Evolutionary conservation across 2,329 filamentous ascomycete species (phyloP).

Genomic region (Orbilia ellipsospora): DNA sequence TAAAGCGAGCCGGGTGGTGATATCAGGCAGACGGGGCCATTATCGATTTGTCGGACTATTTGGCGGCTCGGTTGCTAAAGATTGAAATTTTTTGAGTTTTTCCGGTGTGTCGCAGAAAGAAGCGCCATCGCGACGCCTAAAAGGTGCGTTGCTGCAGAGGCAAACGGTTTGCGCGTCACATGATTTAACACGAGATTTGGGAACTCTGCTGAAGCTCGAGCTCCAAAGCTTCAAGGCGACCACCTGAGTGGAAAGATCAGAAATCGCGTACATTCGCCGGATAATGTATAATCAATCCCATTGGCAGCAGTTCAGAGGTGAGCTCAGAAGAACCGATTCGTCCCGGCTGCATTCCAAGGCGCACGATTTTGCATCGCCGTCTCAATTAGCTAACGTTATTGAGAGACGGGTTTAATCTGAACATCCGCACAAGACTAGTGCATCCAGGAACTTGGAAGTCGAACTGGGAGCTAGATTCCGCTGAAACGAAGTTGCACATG

Average conservation of each 20-base stretch:
- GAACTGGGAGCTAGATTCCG: too few relatives aligned
- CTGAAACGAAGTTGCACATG: too few relatives aligned
- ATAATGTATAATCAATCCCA: neutral
- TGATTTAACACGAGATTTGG: neutral
- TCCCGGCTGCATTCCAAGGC: conserved; percentile 1
- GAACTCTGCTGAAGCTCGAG: neutral
- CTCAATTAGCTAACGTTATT: too few relatives aligned
- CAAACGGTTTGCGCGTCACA: conserved; percentile 18
- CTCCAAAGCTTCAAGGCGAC: too few relatives aligned
- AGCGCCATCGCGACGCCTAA: neutral
- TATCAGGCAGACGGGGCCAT: conserved; percentile 9
- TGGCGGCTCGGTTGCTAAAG: conserved; percentile 18
- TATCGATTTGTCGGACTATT: conserved; percentile 5
- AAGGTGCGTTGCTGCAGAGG: neutral
- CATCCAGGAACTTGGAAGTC: too few relatives aligned
- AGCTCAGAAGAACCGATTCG: neutral
- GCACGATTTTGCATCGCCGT: neutral
- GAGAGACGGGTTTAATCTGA: too few relatives aligned
- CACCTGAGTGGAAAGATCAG: too few relatives aligned
- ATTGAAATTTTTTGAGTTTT: conserved; percentile 31
- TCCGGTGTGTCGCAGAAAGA: conserved; percentile 3
- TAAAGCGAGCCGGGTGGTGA: neutral
- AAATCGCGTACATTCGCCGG: neutral
- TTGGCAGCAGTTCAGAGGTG: neutral
- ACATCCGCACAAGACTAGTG: too few relatives aligned